phyloP scores from a whole-genome alignment of 371 early-diverging fungal species.

The Nematocida ausubeli region DNA sequence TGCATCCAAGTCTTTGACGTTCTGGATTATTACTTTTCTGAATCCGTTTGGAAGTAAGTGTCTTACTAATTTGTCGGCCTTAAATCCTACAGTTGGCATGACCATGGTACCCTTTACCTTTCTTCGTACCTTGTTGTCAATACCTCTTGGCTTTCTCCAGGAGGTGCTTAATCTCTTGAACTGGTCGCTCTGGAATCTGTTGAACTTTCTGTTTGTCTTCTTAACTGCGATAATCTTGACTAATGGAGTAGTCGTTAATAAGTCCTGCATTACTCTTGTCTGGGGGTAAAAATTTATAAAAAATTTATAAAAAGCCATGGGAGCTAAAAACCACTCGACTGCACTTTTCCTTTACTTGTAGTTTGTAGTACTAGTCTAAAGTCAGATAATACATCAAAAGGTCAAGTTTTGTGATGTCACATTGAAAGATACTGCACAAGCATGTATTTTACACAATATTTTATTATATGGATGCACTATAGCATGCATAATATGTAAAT shows the following conservation, averaged over 20 bases:
- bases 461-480: no score
- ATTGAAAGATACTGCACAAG: no score
- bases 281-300: conserved; percentile 43
- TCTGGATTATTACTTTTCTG: conserved; percentile 88
- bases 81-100: conserved; percentile 93
- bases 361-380: no score
- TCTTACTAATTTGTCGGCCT: conserved; percentile 79
- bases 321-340: no score
- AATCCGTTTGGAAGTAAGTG: conserved; percentile 93
- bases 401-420: no score
- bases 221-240: conserved; percentile 37
- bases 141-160: conserved; percentile 99
- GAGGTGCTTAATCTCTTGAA: conserved; percentile 81
- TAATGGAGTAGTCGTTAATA: conserved; percentile 53
- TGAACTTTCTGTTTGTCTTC: conserved; percentile 91
- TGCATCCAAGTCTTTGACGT: conserved; percentile 86
- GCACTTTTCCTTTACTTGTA: no score
- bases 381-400: no score
- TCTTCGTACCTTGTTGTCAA: conserved; percentile 96
- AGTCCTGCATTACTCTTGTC: conserved; percentile 70
- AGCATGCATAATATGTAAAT: no score
- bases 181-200: conserved; percentile 95
- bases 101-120: conserved; percentile 91
- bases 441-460: no score
- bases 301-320: background rate